phyloP scores from a whole-genome alignment of 176 grass and related monocot genomes.

The Cenchrus purpureus region DNA sequence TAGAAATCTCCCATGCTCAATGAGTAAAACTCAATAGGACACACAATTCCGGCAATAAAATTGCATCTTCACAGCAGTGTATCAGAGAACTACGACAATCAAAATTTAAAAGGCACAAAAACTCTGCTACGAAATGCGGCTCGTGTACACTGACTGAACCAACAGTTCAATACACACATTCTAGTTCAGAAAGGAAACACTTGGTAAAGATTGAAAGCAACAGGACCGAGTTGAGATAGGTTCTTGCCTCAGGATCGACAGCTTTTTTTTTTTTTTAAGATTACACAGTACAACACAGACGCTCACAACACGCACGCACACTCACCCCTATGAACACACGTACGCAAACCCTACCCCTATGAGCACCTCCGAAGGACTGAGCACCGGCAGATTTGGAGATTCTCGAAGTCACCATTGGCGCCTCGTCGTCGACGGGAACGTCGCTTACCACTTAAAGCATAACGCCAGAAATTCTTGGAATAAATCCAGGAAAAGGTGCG shows the following conservation, averaged over 20 bases:
- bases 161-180: not conserved
- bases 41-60: not conserved
- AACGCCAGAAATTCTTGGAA: no score
- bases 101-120: not conserved
- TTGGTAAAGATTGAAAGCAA: not conserved
- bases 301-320: no score
- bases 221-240: not conserved
- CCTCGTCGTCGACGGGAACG: no score
- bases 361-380: no score
- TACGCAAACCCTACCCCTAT: no score
- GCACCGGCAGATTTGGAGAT: no score
- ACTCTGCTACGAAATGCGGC: not conserved
- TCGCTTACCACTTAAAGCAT: no score
- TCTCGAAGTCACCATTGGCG: no score
- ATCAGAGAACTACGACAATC: not conserved
- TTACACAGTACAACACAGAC: no score
- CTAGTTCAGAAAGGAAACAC: not conserved
- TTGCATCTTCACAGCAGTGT: not conserved
- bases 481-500: no score
- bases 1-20: not conserved
- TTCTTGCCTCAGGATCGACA: conserved; percentile 46
- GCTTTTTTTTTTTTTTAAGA: not conserved
- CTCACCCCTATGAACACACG: no score
- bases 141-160: not conserved
- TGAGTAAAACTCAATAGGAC: not conserved